These are phyloP conservation scores for Aurantiochytrium sp. DNA, from an alignment of 108 stramenopile species.

Conservation along the genomic window DNA sequence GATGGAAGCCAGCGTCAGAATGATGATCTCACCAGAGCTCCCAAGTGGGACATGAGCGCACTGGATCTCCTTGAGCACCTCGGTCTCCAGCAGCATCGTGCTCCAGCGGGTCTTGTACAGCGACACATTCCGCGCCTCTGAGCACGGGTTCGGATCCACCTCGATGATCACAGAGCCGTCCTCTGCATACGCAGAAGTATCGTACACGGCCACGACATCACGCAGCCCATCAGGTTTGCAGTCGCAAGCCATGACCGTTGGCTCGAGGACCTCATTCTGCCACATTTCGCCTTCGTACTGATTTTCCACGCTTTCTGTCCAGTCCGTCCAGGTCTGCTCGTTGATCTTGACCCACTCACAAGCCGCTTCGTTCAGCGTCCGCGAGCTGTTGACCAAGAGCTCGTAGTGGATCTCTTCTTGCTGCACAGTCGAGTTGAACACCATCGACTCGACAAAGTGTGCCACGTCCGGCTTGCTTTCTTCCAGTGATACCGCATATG, in stretches of 20 bases:
- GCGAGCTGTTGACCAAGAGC: background rate
- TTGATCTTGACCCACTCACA: background rate
- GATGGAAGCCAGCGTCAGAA: background rate
- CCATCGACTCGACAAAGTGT: background rate
- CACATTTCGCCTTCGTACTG: background rate
- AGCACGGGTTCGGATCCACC: background rate
- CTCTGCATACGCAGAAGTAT: background rate
- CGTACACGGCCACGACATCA: background rate
- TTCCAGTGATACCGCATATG: background rate
- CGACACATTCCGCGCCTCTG: background rate
- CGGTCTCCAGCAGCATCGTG: background rate
- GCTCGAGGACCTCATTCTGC: background rate
- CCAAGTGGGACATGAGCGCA: background rate
- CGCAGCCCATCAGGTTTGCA: background rate
- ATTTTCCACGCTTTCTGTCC: background rate
- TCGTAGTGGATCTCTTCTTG: background rate
- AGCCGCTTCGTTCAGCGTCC: background rate
- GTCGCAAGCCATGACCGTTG: background rate
- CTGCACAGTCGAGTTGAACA: background rate
- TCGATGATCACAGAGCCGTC: background rate
- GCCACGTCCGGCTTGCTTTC: background rate
- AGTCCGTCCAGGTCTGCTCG: background rate
- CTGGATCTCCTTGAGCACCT: background rate
- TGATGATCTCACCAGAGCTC: background rate
- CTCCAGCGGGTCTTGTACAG: slow-evolving; percentile 1